Evolutionary conservation across 371 early-diverging fungal genomes (phyloP).

Genomic region (Scutellospora calospora): DNA sequence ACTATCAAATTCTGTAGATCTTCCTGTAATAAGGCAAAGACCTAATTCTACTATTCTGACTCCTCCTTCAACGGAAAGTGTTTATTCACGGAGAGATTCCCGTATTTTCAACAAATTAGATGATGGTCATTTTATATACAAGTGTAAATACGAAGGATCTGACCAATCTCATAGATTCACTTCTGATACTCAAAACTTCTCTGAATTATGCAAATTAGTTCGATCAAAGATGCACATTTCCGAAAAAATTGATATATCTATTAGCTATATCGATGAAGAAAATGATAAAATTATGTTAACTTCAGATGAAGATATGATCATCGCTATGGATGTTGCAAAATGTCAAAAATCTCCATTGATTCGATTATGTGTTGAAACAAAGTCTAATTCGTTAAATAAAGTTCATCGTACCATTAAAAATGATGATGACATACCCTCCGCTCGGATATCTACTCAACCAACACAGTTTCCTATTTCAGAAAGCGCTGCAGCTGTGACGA

Average conservation of each 20-base stretch:
- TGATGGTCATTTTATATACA: too few species aligned
- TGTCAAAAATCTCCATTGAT: neutral
- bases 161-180: neutral
- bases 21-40: neutral
- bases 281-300: conserved; percentile 21
- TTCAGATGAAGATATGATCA: conserved; percentile 16
- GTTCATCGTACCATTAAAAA: neutral
- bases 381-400: neutral
- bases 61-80: too few species aligned
- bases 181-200: neutral
- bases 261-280: conserved; percentile 34
- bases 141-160: too few species aligned
- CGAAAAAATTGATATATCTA: neutral
- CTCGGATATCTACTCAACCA: neutral
- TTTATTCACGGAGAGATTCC: too few species aligned
- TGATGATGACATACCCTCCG: neutral
- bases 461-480: neutral
- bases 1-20: neutral
- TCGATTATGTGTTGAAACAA: neutral
- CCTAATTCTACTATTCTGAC: neutral
- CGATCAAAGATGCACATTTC: neutral
- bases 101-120: too few species aligned
- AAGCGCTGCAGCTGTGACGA: too few species aligned
- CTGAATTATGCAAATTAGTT: neutral
- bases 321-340: neutral